Percentiles rank a stretch among this genome's conserved stretches.
These are phyloP conservation scores for Penicillium sp. DNA, from an alignment of 2,329 filamentous ascomycete species.

Conservation along the genomic window DNA sequence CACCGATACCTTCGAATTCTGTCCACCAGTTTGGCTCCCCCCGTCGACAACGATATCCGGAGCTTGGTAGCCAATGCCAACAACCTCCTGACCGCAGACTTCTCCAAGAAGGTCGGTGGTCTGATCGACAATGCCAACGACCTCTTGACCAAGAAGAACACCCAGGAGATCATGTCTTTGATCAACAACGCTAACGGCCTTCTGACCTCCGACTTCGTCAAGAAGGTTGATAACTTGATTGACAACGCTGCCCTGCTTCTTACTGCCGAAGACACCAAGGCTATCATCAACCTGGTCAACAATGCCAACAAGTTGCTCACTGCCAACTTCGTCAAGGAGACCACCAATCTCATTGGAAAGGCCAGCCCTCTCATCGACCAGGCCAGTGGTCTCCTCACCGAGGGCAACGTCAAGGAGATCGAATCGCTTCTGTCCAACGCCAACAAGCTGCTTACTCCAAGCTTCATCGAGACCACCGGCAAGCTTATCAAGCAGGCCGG, in stretches of 20 bases:
- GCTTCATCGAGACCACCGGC: constrained; percentile 14
- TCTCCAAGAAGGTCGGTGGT: constrained; percentile 30
- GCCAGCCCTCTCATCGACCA: constrained; percentile 6
- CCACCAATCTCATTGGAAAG: constrained; percentile 15
- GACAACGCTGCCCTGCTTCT: constrained; percentile 7
- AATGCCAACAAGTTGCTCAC: constrained; percentile 31
- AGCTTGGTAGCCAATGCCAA: constrained; percentile 31
- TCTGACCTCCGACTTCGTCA: constrained; percentile 27
- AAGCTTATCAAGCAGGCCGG: constrained; percentile 17
- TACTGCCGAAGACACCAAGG: constrained; percentile 6
- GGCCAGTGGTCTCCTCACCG: constrained; percentile 3
- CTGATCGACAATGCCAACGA: constrained; percentile 31
- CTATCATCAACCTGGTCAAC: constrained; percentile 7
- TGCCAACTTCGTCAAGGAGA: constrained; percentile 22
- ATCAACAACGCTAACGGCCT: constrained; percentile 28
- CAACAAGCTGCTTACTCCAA: constrained; percentile 13
- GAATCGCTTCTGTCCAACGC: constrained; percentile 51
- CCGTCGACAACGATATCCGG: constrained; percentile 26
- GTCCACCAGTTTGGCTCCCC: constrained; percentile 26
- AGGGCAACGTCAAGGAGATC: constrained; percentile 67
- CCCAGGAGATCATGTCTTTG: constrained; percentile 29
- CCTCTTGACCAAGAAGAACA: constrained; percentile 27
- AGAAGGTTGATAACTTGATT: constrained; percentile 20
- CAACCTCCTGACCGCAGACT: constrained; percentile 22
- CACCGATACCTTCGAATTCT: constrained; percentile 27